Evolutionary conservation across 192 early-diverging fungal species (phyloP).

Genomic region (Coemansia guatemalensis): DNA sequence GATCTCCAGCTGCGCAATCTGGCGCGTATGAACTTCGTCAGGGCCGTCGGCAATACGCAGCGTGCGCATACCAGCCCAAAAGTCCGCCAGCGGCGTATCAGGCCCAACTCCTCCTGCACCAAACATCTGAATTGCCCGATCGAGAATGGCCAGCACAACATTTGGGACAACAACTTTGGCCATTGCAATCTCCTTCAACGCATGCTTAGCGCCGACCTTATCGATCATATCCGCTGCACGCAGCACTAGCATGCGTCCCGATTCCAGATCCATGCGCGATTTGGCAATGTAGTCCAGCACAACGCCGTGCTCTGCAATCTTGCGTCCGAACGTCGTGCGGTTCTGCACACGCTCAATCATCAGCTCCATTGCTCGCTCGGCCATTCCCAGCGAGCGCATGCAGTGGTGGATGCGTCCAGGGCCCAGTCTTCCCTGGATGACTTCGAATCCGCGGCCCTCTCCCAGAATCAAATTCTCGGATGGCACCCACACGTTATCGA

Average conservation of each 20-base stretch:
- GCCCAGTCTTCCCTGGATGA: conserved; percentile 95
- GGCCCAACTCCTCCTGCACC: conserved; percentile 91
- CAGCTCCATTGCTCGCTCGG: conserved; percentile 86
- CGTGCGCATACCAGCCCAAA: conserved; percentile 79
- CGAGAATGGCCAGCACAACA: conserved; percentile 73
- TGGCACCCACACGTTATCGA: conserved; percentile 87
- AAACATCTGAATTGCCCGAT: conserved; percentile 90
- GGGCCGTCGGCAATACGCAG: conserved; percentile 93
- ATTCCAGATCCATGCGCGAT: conserved; percentile 89
- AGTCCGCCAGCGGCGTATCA: conserved; percentile 80
- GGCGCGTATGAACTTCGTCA: conserved; percentile 86
- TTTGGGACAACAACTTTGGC: conserved; percentile 91
- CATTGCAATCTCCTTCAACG: conserved; percentile 95
- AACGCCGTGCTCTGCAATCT: conserved; percentile 81
- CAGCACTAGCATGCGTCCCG: conserved; percentile 89
- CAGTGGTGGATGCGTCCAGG: conserved; percentile 97
- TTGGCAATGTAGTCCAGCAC: conserved; percentile 78
- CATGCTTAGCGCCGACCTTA: conserved; percentile 79
- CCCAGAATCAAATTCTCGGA: conserved; percentile 86
- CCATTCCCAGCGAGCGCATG: conserved; percentile 93
- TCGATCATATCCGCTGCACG: conserved; percentile 92
- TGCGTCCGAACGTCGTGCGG: conserved; percentile 86
- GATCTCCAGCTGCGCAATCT: conserved; percentile 80
- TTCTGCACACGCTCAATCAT: conserved; percentile 82
- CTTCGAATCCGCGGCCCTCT: conserved; percentile 97